A percentile compares a stretch with the other conserved stretches of the same genome.
These are phyloP conservation scores for Begonia masoniana DNA, from an alignment of 306 rosid genomes.

Conservation along the genomic window DNA sequence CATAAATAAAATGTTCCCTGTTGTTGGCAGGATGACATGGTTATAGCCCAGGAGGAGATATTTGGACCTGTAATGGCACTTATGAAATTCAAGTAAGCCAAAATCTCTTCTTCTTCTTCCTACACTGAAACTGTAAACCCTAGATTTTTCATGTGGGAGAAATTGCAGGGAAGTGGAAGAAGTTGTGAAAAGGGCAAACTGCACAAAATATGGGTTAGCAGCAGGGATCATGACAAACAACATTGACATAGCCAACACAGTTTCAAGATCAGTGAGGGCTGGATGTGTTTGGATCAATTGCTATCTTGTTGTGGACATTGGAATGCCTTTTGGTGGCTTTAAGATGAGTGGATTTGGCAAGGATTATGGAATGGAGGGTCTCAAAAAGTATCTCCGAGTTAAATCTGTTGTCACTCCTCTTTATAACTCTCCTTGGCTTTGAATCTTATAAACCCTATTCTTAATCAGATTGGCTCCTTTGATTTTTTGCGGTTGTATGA, in stretches of 20 bases:
- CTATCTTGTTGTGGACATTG: slow-evolving; percentile 43
- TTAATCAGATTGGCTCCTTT: too few relatives aligned
- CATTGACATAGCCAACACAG: slow-evolving; percentile 58
- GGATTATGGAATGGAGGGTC: slow-evolving; percentile 52
- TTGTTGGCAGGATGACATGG: slow-evolving; percentile 52
- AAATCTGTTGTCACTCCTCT: slow-evolving; percentile 75
- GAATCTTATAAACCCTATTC: not conserved
- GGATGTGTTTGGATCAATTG: slow-evolving; percentile 79
- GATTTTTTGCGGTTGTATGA: too few relatives aligned
- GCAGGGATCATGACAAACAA: slow-evolving; percentile 73
- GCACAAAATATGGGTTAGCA: slow-evolving; percentile 58
- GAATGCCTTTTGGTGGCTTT: slow-evolving; percentile 75
- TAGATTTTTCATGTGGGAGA: too few relatives aligned
- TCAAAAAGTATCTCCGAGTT: slow-evolving; percentile 52
- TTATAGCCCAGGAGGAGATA: slow-evolving; percentile 58
- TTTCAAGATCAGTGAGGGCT: slow-evolving; percentile 75
- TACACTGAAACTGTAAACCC: not conserved
- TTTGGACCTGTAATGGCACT: slow-evolving; percentile 73
- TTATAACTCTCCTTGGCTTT: slow-evolving; percentile 82
- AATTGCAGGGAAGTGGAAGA: slow-evolving; percentile 55
- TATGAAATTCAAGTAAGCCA: slow-evolving; percentile 58
- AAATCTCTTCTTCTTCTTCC: not conserved
- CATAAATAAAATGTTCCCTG: not conserved
- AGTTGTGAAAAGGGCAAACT: slow-evolving; percentile 57
- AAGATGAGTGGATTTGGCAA: slow-evolving; percentile 80